Base-by-base conservation (phyloP, 352 stramenopile genomes). In the Pythium chondricola region DNA sequence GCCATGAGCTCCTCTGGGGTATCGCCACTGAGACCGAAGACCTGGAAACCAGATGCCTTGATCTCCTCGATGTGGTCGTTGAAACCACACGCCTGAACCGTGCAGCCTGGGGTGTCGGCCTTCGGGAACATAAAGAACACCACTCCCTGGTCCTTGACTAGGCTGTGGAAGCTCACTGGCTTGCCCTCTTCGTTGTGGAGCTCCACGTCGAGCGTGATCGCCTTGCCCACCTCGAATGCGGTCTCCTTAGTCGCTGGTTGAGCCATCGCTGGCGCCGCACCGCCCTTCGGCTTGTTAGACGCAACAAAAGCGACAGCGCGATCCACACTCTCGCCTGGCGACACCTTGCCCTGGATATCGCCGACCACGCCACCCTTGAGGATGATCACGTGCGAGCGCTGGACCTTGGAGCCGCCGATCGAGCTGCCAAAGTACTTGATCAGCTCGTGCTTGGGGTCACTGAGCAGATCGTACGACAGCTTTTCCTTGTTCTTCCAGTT, bases 101-200 rank as follows among this genome's bases (percentile, higher is more conserved):
- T 94, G 55, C 83, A 94, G 5, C 81, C 83, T 4, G 79, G 77
- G 7, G 83, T 94, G 55, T 94, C 76, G 0, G 83, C 83, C 52
- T 90, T 90, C 6, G 83, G 81, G 60, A 85, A 94, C 76, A 93
- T 93, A 62, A 94, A 94, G 64, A 94, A 90, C 46, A 94, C 83
- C 33, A 65, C 78, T 18, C 80, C 82, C 14, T 80, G 69, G 6
- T 83, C 75, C 51, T 86, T 71, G 50, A 91, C 73, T 30, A 94
- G 46, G 17, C 82, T 67, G 45, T 89, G 79, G 32, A 93, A 66
- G 39, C 72, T 66, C 11, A 90, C 71, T 11, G 45, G 68, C 20
- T 71, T 66, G 16, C 61, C 72, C 13, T 75, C 65, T 40, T 94
- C 70, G 9, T 63, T 94, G 52, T 80, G 56, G 32, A 94, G 66